Percentiles rank a stretch among this genome's conserved stretches.
phyloP scores from a whole-genome alignment of 2,329 filamentous ascomycete genomes.

The Chaetomiaceae sp. region DNA sequence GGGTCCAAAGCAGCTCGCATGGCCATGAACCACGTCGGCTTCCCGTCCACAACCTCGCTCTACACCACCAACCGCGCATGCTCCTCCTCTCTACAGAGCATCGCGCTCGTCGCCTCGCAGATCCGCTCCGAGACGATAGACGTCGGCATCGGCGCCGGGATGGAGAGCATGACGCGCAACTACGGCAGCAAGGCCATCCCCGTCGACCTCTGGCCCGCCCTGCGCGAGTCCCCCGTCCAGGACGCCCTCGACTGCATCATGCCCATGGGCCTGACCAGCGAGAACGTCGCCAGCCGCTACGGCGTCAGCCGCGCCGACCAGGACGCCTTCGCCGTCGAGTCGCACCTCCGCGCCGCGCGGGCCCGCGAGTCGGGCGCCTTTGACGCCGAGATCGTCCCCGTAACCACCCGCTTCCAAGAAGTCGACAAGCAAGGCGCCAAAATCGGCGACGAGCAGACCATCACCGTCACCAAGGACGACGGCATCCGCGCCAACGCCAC shows the following conservation, averaged over 20 bases:
- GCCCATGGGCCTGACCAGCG: slow-evolving; percentile 86
- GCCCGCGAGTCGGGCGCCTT: slow-evolving; percentile 69
- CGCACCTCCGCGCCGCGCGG: slow-evolving; percentile 66
- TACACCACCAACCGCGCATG: slow-evolving; percentile 90
- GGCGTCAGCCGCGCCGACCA: slow-evolving; percentile 70
- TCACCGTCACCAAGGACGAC: slow-evolving; percentile 75
- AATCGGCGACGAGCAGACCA: slow-evolving; percentile 51
- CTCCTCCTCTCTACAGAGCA: slow-evolving; percentile 70
- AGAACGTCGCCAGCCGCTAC: slow-evolving; percentile 81
- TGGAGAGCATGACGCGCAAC: slow-evolving; percentile 95
- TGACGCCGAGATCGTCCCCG: slow-evolving; percentile 73
- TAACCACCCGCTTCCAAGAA: slow-evolving; percentile 65
- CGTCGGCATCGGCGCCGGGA: slow-evolving; percentile 76
- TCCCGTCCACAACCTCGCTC: slow-evolving; percentile 66
- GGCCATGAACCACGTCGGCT: slow-evolving; percentile 81
- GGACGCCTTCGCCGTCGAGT: slow-evolving; percentile 74
- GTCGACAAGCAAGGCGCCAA: slow-evolving; percentile 57
- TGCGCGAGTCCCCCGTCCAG: slow-evolving; percentile 59
- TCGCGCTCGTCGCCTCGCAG: slow-evolving; percentile 68
- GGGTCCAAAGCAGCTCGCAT: slow-evolving; percentile 87
- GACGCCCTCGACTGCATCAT: slow-evolving; percentile 84
- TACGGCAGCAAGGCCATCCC: slow-evolving; percentile 85
- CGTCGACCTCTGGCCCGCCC: slow-evolving; percentile 69
- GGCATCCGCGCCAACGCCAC: slow-evolving; percentile 69
- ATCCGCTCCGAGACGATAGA: slow-evolving; percentile 72